Evolutionary conservation across 495 filamentous ascomycete species (phyloP), one percentile per base, ranked within the genome.

Genomic region (Aspergillus sclerotiicarbonarius): DNA sequence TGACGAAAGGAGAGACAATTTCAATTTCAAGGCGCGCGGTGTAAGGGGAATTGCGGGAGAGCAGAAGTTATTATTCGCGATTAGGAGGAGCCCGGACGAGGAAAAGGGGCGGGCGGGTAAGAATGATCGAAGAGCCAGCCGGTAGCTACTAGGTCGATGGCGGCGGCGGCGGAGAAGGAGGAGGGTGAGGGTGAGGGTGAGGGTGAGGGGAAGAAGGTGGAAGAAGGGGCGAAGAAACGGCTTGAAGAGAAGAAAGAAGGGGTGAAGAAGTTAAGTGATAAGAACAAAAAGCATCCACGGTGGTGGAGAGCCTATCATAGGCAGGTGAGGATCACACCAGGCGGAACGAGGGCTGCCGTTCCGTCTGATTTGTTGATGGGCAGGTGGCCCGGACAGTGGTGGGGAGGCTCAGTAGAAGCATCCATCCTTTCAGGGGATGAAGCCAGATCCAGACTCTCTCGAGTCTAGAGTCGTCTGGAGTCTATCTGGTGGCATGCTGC

Each of bases 331-430:
- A 65, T 76, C 74, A 73, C 66, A 72, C 74, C 74, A 77, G 70
- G 67, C 71, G 74, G 74, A 76, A 77, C 63, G 48, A 56, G 31
- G 20, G 43, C 59, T 62, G 68, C 74, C 73, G 72, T 63, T 56
- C 48, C 21, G 20, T 51, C 21, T 18, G 13, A n/a, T 51, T 41
- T 3, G 19, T 37, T 41, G 37, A 41, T 41, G 12, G 37, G 8
- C 37, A 15, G 13, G 5, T 41, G 37, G 37, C 37, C 37, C 37
- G 37, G 37, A 41, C 37, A 6, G 37, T 41, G 37, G 37, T 25
- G 25, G 25, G 25, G 25, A 25, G 25, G 25, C 5, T 25, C 25
- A 12, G 37, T 25, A 25, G 5, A 25, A 25, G 25, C 25, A 25
- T 25, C 25, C 33, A 35, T 13, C 33, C 8, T 35, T 13, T 15